Percentiles rank a stretch among this genome's conserved stretches.
phyloP scores from a whole-genome alignment of 2,329 filamentous ascomycete genomes.

The Penicillium sp. region DNA sequence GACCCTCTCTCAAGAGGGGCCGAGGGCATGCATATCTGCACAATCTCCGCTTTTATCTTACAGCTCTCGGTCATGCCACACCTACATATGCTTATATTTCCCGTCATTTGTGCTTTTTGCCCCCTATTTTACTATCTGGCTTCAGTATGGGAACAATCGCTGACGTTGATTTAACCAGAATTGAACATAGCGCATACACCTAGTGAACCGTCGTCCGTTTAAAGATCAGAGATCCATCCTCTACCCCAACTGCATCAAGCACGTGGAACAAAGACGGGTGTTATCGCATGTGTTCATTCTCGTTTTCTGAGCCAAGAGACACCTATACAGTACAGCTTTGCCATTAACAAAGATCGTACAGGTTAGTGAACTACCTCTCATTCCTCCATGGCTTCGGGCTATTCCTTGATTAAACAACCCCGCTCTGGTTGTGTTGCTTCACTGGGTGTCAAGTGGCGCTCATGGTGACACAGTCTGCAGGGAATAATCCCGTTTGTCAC shows the following conservation, averaged over 20 bases:
- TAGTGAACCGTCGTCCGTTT: slow-evolving; percentile 7
- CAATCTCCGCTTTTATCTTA: slow-evolving; percentile 4
- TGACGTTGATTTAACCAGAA: not conserved
- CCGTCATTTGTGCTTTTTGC: not conserved
- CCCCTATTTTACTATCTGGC: not conserved
- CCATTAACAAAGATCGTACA: slow-evolving; percentile 9
- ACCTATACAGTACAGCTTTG: slow-evolving; percentile 9
- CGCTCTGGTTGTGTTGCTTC: slow-evolving; percentile 11
- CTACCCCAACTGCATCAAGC: slow-evolving; percentile 5
- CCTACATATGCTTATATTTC: not conserved
- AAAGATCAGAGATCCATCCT: slow-evolving; percentile 10
- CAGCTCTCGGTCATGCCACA: slow-evolving; percentile 2
- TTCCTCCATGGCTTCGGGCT: not conserved
- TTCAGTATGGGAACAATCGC: not conserved
- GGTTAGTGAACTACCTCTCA: slow-evolving; percentile 6
- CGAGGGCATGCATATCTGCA: slow-evolving; percentile 3
- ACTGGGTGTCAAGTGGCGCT: slow-evolving; percentile 8
- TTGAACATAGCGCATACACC: slow-evolving; percentile 19
- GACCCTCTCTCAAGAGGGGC: slow-evolving; percentile 5
- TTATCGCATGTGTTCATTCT: slow-evolving; percentile 13
- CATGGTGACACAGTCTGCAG: slow-evolving; percentile 4
- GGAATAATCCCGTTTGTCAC: slow-evolving; percentile 2
- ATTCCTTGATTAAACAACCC: not conserved
- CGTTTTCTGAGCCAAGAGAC: not conserved
- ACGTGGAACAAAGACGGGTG: slow-evolving; percentile 21